A percentile compares a stretch with the other conserved stretches of the same genome.
These are phyloP conservation scores for Annona cherimola DNA, from an alignment of 164 flowering plant genomes.

Conservation along the genomic window DNA sequence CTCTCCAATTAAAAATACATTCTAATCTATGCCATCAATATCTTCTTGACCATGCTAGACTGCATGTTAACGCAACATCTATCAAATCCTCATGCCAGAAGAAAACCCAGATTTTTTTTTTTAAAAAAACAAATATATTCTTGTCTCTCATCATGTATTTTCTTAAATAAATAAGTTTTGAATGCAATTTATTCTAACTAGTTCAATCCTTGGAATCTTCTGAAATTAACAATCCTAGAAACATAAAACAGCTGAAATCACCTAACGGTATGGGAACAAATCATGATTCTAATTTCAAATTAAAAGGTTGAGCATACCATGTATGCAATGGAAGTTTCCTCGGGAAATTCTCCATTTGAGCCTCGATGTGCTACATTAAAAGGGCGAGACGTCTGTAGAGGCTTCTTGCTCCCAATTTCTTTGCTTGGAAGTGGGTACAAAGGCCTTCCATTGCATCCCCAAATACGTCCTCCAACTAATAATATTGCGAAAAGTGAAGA, in stretches of 20 bases:
- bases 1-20: neutral
- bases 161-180: no score
- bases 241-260: no score
- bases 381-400: conserved; percentile 28
- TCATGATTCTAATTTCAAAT: neutral
- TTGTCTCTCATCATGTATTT: no score
- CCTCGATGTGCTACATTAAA: conserved; percentile 39
- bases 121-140: no score
- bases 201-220: no score
- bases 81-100: no score
- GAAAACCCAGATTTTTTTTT: no score
- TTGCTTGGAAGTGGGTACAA: conserved; percentile 32
- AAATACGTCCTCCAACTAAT: conserved; percentile 1
- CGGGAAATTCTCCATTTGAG: conserved; percentile 40
- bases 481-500: conserved; percentile 11
- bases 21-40: no score
- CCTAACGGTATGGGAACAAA: neutral
- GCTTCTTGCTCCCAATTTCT: conserved; percentile 13
- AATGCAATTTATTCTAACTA: no score
- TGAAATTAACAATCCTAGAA: no score
- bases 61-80: no score
- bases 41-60: no score
- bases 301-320: conserved; percentile 16
- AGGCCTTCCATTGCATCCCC: conserved; percentile 25
- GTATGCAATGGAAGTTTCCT: conserved; percentile 36